Conservation (phyloP, 768 basidiomycete genomes). For the Aureoboletus auriporus region DNA sequence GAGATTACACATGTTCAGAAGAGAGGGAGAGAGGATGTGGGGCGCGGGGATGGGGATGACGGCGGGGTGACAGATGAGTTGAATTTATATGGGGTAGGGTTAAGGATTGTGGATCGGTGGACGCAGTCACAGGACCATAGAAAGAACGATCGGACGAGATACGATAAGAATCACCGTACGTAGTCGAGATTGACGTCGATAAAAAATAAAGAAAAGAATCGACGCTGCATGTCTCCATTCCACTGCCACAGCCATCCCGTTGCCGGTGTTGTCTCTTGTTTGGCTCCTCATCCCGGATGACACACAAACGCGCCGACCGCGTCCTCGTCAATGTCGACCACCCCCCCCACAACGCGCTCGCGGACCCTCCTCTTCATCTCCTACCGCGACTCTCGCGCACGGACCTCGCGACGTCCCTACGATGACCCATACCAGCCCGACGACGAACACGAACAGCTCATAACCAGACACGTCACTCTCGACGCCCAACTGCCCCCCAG, state of each 20-base stretch:
- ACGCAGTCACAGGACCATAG: constrained; percentile 29
- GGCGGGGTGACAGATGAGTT: constrained; percentile 6
- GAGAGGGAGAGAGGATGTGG: background rate
- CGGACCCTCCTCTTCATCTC: constrained; percentile 92
- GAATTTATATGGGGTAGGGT: constrained; percentile 30
- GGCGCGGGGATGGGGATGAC: constrained; percentile 10
- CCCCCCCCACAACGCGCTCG: too few relatives aligned
- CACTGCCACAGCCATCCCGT: too few relatives aligned
- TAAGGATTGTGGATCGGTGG: constrained; percentile 11
- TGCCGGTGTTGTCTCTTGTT: constrained; percentile 24
- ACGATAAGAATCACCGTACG: constrained; percentile 18
- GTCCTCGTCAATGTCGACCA: constrained; percentile 43
- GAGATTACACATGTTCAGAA: constrained; percentile 47
- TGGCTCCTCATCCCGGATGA: constrained; percentile 6
- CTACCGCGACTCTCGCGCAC: constrained; percentile 74
- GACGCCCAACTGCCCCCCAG: constrained; percentile 71
- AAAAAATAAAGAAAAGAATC: background rate
- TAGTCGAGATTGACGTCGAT: background rate
- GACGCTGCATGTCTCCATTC: too few relatives aligned
- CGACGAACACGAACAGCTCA: constrained; percentile 67
- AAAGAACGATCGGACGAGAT: constrained; percentile 29
- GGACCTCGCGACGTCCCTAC: constrained; percentile 33
- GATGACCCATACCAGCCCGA: constrained; percentile 43
- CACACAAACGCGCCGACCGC: constrained; percentile 20
- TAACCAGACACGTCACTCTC: constrained; percentile 49